Conservation (phyloP, 2,329 filamentous ascomycete genomes). For the Alternaria viburni region DNA sequence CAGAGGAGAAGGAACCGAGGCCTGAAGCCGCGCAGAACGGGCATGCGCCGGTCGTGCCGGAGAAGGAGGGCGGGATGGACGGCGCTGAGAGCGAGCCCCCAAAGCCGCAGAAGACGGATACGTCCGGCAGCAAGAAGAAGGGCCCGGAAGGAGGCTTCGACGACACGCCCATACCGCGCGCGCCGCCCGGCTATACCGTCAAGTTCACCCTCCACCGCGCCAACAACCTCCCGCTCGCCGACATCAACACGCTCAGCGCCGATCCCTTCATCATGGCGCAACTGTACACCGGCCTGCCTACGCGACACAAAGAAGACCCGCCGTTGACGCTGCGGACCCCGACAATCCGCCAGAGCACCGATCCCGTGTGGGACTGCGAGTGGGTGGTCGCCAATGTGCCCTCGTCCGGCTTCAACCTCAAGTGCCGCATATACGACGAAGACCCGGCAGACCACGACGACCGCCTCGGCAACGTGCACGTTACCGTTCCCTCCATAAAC, state of each 20-base stretch:
- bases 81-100: conserved; percentile 18
- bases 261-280: conserved; percentile 84
- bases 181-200: conserved; percentile 80
- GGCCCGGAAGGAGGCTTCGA: conserved; percentile 80
- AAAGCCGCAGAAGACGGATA: conserved; percentile 35
- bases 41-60: conserved; percentile 14
- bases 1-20: conserved; percentile 15
- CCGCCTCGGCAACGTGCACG: conserved; percentile 82
- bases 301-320: conserved; percentile 85
- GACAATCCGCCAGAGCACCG: conserved; percentile 73
- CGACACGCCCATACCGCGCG: conserved; percentile 74
- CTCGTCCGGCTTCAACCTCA: conserved; percentile 78
- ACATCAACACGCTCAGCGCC: conserved; percentile 76
- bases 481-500: conserved; percentile 66
- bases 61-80: conserved; percentile 16
- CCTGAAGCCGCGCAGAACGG: conserved; percentile 15
- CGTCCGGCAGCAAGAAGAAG: conserved; percentile 38
- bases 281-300: conserved; percentile 72
- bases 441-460: conserved; percentile 87
- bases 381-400: conserved; percentile 92
- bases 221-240: conserved; percentile 79
- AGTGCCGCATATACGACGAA: conserved; percentile 88
- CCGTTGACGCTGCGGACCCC: conserved; percentile 74
- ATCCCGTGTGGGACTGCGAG: conserved; percentile 81
- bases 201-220: conserved; percentile 85